Conservation (phyloP, 2,329 filamentous ascomycete genomes). For the Cytospora piceae region DNA sequence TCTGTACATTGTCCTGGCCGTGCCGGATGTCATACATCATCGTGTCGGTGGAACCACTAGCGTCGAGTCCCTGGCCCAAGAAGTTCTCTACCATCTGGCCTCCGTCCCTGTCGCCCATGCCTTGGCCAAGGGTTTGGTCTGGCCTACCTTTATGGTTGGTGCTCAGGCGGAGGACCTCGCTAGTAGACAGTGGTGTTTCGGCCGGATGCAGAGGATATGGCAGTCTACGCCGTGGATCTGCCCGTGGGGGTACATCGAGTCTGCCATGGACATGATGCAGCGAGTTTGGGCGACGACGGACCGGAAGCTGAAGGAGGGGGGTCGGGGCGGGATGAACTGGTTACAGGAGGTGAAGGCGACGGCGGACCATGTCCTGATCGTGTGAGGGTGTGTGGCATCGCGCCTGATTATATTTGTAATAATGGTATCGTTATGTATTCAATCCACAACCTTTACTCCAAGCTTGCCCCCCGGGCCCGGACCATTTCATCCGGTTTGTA, state of each 20-base stretch:
- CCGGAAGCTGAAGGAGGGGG: slow-evolving; percentile 29
- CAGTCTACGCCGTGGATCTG: slow-evolving; percentile 45
- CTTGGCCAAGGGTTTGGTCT: slow-evolving; percentile 60
- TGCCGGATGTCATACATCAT: slow-evolving; percentile 30
- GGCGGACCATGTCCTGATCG: neutral
- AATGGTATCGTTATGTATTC: slow-evolving; percentile 15
- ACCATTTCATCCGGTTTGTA: neutral
- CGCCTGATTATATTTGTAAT: neutral
- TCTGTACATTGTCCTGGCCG: slow-evolving; percentile 50
- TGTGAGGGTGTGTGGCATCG: neutral
- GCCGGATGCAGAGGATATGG: slow-evolving; percentile 42
- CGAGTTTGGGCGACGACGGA: slow-evolving; percentile 48
- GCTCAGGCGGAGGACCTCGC: slow-evolving; percentile 50
- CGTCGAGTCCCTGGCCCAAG: slow-evolving; percentile 44
- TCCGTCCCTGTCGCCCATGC: slow-evolving; percentile 52
- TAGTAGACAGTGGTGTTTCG: slow-evolving; percentile 53
- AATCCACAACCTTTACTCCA: slow-evolving; percentile 5
- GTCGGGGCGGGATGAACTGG: slow-evolving; percentile 42
- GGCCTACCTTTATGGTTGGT: slow-evolving; percentile 61
- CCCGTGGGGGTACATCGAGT: slow-evolving; percentile 55
- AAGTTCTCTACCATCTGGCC: slow-evolving; percentile 52
- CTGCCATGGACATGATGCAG: slow-evolving; percentile 50
- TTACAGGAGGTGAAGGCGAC: slow-evolving; percentile 52
- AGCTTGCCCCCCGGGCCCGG: neutral
- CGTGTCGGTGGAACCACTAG: neutral